Percentiles rank a stretch among this genome's conserved stretches.
phyloP scores from a whole-genome alignment of 1,139 yeast genomes.

The Debaryomyces coudertii region DNA sequence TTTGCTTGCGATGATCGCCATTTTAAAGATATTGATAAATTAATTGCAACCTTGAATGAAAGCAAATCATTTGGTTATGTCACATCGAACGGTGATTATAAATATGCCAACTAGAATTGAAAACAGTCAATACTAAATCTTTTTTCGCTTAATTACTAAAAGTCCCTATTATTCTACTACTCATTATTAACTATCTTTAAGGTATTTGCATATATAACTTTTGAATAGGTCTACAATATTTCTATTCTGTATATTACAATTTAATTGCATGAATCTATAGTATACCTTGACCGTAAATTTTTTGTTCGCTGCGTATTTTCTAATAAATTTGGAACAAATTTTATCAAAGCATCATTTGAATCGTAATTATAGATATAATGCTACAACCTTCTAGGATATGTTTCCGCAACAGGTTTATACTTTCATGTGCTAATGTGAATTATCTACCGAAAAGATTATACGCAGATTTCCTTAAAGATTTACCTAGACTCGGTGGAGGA shows the following conservation, averaged over 20 bases:
- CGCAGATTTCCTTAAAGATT: conserved; percentile 25
- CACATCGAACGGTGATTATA: conserved; percentile 49
- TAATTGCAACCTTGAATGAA: conserved; percentile 55
- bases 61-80: conserved; percentile 45
- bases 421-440: not conserved
- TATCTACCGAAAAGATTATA: conserved; percentile 2
- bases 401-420: not conserved
- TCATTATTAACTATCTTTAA: not conserved
- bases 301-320: conserved; percentile 4
- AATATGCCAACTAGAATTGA: conserved; percentile 19
- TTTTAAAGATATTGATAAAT: conserved; percentile 74
- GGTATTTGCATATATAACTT: conserved; percentile 9
- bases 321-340: not conserved
- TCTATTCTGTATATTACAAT: conserved; percentile 8
- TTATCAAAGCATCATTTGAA: not conserved
- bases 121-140: not conserved
- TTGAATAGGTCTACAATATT: conserved; percentile 4
- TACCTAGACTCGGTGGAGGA: conserved; percentile 32
- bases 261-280: conserved; percentile 7
- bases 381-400: conserved; percentile 3
- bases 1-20: conserved; percentile 77
- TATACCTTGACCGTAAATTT: not conserved
- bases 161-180: conserved; percentile 3
- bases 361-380: not conserved
- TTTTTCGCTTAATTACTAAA: not conserved